These are phyloP conservation scores for Entomortierella chlamydospora DNA, from an alignment of 192 early-diverging fungal genomes.

Conservation along the genomic window DNA sequence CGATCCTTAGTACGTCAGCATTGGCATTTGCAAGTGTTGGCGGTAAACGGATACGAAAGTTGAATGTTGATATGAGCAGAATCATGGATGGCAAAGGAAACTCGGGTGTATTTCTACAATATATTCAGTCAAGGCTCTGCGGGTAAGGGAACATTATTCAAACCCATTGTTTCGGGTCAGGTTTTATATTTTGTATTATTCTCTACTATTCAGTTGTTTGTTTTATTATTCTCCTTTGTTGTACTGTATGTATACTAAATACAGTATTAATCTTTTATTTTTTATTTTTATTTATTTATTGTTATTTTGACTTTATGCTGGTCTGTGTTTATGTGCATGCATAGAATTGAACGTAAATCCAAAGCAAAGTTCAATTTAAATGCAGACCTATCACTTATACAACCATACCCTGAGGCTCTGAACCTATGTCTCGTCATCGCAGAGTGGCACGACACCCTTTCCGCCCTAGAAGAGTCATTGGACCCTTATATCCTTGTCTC, in stretches of 20 bases:
- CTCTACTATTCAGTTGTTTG: background rate
- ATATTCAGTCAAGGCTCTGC: constrained; percentile 90
- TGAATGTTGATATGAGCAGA: constrained; percentile 22
- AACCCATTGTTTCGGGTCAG: no score
- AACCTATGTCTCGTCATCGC: constrained; percentile 78
- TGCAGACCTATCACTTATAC: constrained; percentile 71
- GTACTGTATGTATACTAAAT: background rate
- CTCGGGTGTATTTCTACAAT: constrained; percentile 96
- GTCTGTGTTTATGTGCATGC: background rate
- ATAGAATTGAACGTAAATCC: constrained; percentile 80
- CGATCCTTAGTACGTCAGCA: constrained; percentile 28
- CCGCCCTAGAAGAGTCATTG: constrained; percentile 58
- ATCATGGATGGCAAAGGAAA: constrained; percentile 84
- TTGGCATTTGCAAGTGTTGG: constrained; percentile 32
- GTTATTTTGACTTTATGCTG: background rate
- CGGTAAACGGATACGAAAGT: constrained; percentile 13
- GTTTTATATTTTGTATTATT: background rate
- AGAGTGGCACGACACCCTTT: constrained; percentile 81
- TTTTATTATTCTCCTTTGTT: background rate
- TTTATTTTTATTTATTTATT: background rate
- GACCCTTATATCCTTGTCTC: constrained; percentile 83
- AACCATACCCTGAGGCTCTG: constrained; percentile 70
- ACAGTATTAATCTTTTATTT: background rate
- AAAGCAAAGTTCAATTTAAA: constrained; percentile 54
- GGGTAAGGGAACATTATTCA: constrained; percentile 58